Conservation (phyloP, 306 rosid genomes). For the Aeschynomene evenia region DNA sequence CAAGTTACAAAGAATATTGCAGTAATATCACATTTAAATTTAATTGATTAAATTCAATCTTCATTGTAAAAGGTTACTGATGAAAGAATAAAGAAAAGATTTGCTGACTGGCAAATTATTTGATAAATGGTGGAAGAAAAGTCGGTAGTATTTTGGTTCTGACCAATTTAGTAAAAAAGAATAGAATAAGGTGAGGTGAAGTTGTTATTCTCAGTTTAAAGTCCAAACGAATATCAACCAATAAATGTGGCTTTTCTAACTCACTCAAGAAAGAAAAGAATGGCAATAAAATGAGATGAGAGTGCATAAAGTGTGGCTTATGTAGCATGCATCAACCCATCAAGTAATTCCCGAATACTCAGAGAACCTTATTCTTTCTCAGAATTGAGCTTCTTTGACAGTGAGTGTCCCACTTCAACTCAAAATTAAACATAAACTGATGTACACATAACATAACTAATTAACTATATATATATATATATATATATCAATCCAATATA, state of each 20-base stretch:
- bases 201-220: neutral
- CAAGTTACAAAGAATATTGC: neutral
- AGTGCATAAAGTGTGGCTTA: neutral
- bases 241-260: neutral
- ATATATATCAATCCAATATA: no score
- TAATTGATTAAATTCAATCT: no score
- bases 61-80: no score
- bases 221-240: neutral
- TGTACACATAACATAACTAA: no score
- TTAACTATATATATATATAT: no score
- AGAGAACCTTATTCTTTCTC: neutral
- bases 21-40: no score
- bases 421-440: neutral
- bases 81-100: no score
- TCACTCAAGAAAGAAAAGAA: neutral
- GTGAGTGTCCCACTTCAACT: neutral
- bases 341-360: neutral
- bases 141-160: neutral
- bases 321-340: neutral
- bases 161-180: neutral
- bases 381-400: neutral
- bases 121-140: no score
- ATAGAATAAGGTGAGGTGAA: neutral
- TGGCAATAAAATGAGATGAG: neutral
- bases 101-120: no score